Percentiles rank a stretch among this genome's conserved stretches.
Evolutionary conservation across 495 filamentous ascomycete genomes (phyloP).

Genomic region (Cercophora sp.): DNA sequence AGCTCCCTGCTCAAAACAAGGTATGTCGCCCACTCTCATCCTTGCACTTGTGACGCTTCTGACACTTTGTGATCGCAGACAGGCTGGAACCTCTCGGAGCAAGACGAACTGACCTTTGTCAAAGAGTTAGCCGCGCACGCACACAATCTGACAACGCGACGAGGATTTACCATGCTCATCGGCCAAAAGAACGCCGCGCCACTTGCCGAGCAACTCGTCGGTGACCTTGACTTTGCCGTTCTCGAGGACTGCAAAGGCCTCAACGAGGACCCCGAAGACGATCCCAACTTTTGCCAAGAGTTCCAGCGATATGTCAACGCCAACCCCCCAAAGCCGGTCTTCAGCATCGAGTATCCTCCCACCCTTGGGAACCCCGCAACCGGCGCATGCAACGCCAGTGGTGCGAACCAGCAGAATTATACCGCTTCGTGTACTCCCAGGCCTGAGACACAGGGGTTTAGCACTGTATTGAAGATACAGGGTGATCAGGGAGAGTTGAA

Average conservation of each 20-base stretch:
- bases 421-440: background rate
- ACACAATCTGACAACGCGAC: constrained; percentile 15
- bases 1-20: background rate
- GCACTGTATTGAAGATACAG: background rate
- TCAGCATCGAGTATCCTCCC: background rate
- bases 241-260: constrained; percentile 3
- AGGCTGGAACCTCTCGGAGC: background rate
- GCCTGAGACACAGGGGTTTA: background rate
- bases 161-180: constrained; percentile 19
- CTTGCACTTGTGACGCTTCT: no score
- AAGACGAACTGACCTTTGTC: background rate
- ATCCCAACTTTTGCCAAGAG: background rate
- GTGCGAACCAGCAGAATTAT: background rate
- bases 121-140: constrained; percentile 21
- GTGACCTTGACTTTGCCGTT: background rate
- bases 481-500: constrained; percentile 1
- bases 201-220: background rate
- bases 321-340: constrained; percentile 1
- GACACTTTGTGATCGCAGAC: no score
- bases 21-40: no score
- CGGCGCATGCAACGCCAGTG: background rate
- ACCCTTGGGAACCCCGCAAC: background rate
- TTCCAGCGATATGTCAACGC: background rate
- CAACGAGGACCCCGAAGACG: constrained; percentile 26
- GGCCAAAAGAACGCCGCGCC: constrained; percentile 2